Base-by-base conservation (phyloP, 2,329 filamentous ascomycete species). In the Phoma herbarum region DNA sequence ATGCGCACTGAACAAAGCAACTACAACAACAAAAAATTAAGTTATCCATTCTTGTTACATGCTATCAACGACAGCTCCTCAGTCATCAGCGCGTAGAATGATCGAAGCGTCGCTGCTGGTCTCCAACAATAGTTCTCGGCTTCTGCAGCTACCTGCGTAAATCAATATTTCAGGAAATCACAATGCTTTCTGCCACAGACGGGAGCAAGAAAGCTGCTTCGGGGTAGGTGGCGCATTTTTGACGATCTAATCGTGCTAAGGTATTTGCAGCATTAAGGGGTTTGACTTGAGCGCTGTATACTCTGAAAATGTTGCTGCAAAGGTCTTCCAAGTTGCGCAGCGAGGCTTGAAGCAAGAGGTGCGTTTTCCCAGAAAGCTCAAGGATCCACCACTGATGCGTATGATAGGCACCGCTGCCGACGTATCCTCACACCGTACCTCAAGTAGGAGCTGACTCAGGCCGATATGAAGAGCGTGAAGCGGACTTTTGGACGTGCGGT, bases 401-500 rank as follows among this genome's bases (percentile, higher is more conserved):
- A 18, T 0, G 1, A 43, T 11, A 73, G 68, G 65, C 70, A 8
- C 74, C 74, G 8, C 60, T 76, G 18, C 41, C 51, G 1, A 62
- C 68, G 16, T 76, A 76, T 35, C 74, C 74, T 18, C 70, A 76
- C n/a, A 75, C 67, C 2, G 73, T 75, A 14, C 69, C 72, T 9
- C 74, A 76, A 58, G 46, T 41, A 37, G 73, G 73, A 0, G 47
- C 64, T 0, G 49, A 59, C 12, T 59, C 62, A 22, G 73, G 73
- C 6, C 52, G 55, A 35, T 76, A 76, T 37, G 72, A 76, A 63
- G 67, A 75, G 52, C 72, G 74, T 6, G 73, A 76, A 52, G 71
- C 74, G 29, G 69, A 73, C 41, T 76, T 76, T 45, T 76, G 74
- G 74, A 76, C 74, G 2, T 76, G 74, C 35, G 74, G 74, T 1